Percentiles rank a stretch among this genome's conserved stretches.
Conservation (phyloP, 164 flowering plant genomes). For the Piper longum region DNA sequence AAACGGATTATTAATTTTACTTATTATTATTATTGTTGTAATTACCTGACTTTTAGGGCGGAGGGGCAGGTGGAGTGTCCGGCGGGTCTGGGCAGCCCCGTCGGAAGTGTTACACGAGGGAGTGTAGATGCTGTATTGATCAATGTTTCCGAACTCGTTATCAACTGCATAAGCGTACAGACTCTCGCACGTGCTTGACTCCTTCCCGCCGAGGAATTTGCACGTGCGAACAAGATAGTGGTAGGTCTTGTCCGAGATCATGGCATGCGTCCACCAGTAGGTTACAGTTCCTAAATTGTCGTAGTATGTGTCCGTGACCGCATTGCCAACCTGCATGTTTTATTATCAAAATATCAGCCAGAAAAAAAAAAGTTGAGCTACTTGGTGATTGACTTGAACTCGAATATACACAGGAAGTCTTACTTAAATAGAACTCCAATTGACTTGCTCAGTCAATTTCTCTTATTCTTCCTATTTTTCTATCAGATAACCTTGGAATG, state of each 20-base stretch:
- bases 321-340: conserved; percentile 55
- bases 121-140: conserved; percentile 78
- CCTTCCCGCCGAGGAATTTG: no score
- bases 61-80: conserved; percentile 39
- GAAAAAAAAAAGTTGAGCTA: no score
- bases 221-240: conserved; percentile 46
- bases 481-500: no score
- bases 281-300: conserved; percentile 80
- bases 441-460: no score
- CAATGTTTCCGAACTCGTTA: conserved; percentile 75
- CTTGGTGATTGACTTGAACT: no score
- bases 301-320: conserved; percentile 48
- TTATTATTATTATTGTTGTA: no score
- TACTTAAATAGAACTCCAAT: no score
- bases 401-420: no score
- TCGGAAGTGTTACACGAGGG: conserved; percentile 68
- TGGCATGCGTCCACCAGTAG: conserved; percentile 9
- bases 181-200: no score
- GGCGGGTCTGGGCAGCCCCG: conserved; percentile 22
- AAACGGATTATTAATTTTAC: no score
- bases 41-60: conserved; percentile 20
- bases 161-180: conserved; percentile 53
- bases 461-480: no score
- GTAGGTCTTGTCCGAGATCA: conserved; percentile 61
- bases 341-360: not conserved